A percentile compares a stretch with the other conserved stretches of the same genome.
These are phyloP conservation scores for Kodamaea kaohsiungensis DNA, from an alignment of 805 yeast genomes.

Conservation along the genomic window DNA sequence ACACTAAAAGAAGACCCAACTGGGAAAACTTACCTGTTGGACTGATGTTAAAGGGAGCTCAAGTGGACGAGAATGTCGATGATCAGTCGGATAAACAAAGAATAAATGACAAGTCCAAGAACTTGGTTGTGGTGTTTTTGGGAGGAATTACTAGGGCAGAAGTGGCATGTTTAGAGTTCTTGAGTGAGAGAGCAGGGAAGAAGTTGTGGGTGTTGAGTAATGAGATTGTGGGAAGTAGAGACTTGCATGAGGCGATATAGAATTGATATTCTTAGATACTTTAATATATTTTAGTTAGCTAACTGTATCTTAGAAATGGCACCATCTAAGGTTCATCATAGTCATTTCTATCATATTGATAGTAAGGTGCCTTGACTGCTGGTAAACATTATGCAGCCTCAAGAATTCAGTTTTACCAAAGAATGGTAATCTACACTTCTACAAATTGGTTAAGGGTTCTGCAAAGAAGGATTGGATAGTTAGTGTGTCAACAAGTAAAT, in stretches of 20 bases:
- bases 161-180: conserved; percentile 64
- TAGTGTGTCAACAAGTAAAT: too few species aligned
- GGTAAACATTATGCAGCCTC: too few species aligned
- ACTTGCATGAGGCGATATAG: conserved; percentile 2
- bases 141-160: conserved; percentile 92
- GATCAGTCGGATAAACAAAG: conserved; percentile 15
- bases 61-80: conserved; percentile 36
- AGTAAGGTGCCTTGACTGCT: too few species aligned
- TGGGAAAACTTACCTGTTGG: conserved; percentile 46
- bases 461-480: too few species aligned
- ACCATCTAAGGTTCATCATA: too few species aligned
- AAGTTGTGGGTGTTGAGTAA: conserved; percentile 45
- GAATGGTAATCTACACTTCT: too few species aligned
- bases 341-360: too few species aligned
- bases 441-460: too few species aligned
- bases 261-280: too few species aligned
- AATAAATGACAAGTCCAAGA: conserved; percentile 14
- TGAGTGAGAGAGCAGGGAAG: conserved; percentile 50
- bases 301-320: too few species aligned
- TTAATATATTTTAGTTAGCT: too few species aligned
- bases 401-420: too few species aligned
- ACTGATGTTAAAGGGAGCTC: conserved; percentile 43
- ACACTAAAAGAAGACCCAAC: conserved; percentile 37
- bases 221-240: conserved; percentile 6
- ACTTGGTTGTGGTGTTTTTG: conserved; percentile 54